A percentile compares a stretch with the other conserved stretches of the same genome.
Conservation (phyloP, 768 basidiomycete genomes). For the Boletus bicolor region DNA sequence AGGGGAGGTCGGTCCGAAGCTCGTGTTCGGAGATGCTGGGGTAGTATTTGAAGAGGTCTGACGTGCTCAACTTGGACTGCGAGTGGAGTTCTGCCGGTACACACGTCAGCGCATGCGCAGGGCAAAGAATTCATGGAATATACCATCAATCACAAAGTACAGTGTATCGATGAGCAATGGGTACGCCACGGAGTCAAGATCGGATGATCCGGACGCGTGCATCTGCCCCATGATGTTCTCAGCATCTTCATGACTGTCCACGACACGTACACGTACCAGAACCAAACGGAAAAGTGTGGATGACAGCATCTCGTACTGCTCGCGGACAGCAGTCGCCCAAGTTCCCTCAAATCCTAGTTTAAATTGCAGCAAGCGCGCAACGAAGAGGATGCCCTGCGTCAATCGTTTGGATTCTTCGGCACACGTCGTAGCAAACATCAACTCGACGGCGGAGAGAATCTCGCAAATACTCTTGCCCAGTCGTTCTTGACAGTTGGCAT, state of each 20-base stretch:
- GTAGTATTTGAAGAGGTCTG: conserved; percentile 65
- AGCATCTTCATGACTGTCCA: conserved; percentile 4
- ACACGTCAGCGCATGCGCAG: background rate
- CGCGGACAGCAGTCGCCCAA: conserved; percentile 54
- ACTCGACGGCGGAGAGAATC: conserved; percentile 43
- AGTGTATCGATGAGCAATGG: conserved; percentile 71
- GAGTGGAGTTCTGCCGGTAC: conserved; percentile 52
- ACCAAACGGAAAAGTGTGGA: conserved; percentile 45
- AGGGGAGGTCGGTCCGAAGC: conserved; percentile 53
- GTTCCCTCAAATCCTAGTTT: conserved; percentile 58
- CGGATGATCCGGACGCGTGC: conserved; percentile 47
- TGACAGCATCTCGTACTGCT: conserved; percentile 42
- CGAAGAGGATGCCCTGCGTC: conserved; percentile 48
- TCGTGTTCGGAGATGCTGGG: conserved; percentile 49
- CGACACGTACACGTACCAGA: conserved; percentile 41
- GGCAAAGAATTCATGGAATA: conserved; percentile 7
- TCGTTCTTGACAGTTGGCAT: conserved; percentile 48
- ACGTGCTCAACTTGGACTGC: conserved; percentile 48
- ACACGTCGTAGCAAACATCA: conserved; percentile 28
- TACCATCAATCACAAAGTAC: conserved; percentile 72
- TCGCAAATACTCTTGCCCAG: conserved; percentile 49
- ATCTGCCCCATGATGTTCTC: conserved; percentile 36
- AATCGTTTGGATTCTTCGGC: conserved; percentile 25
- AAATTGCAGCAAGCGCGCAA: conserved; percentile 71
- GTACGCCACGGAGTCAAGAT: conserved; percentile 56